Evolutionary conservation across 768 basidiomycete genomes (phyloP), one percentile per base, ranked within the genome.

Genomic region (Inosperma sp.): DNA sequence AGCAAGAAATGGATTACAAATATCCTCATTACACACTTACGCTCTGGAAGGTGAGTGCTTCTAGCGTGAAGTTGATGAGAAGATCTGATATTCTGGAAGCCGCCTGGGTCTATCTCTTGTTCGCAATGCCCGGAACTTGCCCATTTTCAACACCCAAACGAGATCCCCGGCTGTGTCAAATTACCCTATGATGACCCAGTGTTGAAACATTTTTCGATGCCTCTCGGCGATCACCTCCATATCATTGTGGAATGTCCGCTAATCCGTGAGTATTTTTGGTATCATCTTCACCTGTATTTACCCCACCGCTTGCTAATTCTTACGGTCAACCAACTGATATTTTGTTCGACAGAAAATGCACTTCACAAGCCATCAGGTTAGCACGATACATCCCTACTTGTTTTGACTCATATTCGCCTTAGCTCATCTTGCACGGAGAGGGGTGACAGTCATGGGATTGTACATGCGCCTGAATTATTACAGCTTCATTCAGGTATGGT

Each of bases 401-500:
- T 12, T 16, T 43, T 19, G 13, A 34, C 46, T 25, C 35, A 47
- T 12, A 26, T 47, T 33, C 7, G 14, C 46, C 10, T 35, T 47
- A 47, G 46, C 17, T 25, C 17, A 47, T 36, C 16, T 10, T 34
- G 46, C 30, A 4, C 6, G 16, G 23, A 34, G 46, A 35, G 42
- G 40, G 13, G 52, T 37, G 16, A 56, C 44, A 53, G 53, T 49
- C 27, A 23, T 14, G 13, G 35, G 54, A 44, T 33, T 52, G 23
- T 46, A 36, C 26, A 3, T 9, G 35, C 30, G 34, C 5, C 34
- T 52, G 34, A 4, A 3, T 23, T 7, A 1, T 25, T 33, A 51
- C 34, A 13, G 35, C 29, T 47, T 52, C 27, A 52, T 48, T 16
- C 51, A 46, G 44, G 51, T 52, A 52, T 45, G 25, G 31, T 43